Conservation (phyloP, 1,284 basidiomycete species). For the Ceratobasidium sp. region DNA sequence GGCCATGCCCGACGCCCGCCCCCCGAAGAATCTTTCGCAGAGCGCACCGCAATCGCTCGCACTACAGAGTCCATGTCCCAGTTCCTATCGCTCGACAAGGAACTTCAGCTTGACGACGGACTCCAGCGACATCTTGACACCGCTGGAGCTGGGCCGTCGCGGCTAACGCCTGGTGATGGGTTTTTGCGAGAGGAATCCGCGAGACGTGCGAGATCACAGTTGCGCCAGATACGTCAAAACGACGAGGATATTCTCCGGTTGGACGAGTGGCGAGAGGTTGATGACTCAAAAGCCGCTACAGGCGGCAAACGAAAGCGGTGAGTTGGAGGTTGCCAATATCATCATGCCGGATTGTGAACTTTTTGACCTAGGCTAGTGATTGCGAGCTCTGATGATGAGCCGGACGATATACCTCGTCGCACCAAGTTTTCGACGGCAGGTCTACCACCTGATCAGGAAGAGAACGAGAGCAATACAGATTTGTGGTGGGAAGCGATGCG, state of each 20-base stretch:
- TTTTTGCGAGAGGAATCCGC: conserved; percentile 7
- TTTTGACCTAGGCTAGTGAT: conserved; percentile 52
- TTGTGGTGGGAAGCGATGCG: conserved; percentile 80
- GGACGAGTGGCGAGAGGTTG: conserved; percentile 51
- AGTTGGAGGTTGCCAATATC: neutral
- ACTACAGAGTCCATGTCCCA: conserved; percentile 77
- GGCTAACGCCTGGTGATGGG: neutral
- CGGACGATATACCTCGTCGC: conserved; percentile 25
- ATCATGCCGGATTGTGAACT: neutral
- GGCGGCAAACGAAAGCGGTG: conserved; percentile 28
- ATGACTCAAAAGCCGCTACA: conserved; percentile 53
- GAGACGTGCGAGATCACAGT: neutral
- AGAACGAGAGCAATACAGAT: conserved; percentile 60
- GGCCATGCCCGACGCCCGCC: conserved; percentile 47
- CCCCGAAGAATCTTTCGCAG: conserved; percentile 61
- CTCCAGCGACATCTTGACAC: conserved; percentile 49
- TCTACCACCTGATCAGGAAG: conserved; percentile 46
- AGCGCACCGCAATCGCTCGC: conserved; percentile 79
- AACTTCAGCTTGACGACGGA: conserved; percentile 51
- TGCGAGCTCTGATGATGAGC: conserved; percentile 60
- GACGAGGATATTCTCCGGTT: conserved; percentile 39
- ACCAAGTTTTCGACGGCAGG: conserved; percentile 46
- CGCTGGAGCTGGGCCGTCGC: conserved; percentile 47
- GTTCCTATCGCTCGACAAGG: conserved; percentile 68
- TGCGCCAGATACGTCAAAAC: conserved; percentile 28